Evolutionary conservation across 2,329 filamentous ascomycete species (phyloP), one percentile per base, ranked within the genome.

Genomic region (Dothideomycetes sp.): DNA sequence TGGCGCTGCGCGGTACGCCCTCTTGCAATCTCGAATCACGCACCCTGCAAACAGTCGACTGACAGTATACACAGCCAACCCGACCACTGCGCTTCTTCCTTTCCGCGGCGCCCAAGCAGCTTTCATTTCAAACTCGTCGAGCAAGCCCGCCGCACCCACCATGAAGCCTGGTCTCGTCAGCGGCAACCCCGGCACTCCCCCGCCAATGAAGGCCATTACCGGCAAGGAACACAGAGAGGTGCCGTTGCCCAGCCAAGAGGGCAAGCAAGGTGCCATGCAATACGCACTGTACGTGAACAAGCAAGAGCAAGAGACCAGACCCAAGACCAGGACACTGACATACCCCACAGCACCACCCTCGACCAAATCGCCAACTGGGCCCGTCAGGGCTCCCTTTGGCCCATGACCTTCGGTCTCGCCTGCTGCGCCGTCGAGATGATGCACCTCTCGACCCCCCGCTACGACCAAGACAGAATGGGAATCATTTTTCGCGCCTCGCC

Each of bases 391-490:
- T 93, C 85, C 12, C 70, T 91, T 38, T 93, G 85, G 85, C 85
- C 85, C 50, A 80, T 93, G 73, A 87, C 82, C 36, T 93, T 93
- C 59, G 85, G 81, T 37, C 80, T 91, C 36, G 85, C 85, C 55
- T 93, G 85, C 73, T 93, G 85, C 63, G 84, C 82, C 62, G 67
- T 93, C 57, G 85, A 93, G 61, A 93, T 93, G 85, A 93, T 93
- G 85, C 83, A 88, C 60, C 71, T 86, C 15, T 91, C 84, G 22
- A 86, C 84, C 45, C 85, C 85, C 11, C 81, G 85, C 27, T 91
- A 93, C 74, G 85, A 93, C 56, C 84, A 91, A 59, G 85, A 93
- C 65, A 77, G 86, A 27, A 70, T 89, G 44, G 85, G 86, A 48
- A 91, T 93, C 59, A 91, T 93, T 59, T 93, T 91, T 75, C 80